Conservation (phyloP, 2,329 filamentous ascomycete species). For the Cercospora zeina region DNA sequence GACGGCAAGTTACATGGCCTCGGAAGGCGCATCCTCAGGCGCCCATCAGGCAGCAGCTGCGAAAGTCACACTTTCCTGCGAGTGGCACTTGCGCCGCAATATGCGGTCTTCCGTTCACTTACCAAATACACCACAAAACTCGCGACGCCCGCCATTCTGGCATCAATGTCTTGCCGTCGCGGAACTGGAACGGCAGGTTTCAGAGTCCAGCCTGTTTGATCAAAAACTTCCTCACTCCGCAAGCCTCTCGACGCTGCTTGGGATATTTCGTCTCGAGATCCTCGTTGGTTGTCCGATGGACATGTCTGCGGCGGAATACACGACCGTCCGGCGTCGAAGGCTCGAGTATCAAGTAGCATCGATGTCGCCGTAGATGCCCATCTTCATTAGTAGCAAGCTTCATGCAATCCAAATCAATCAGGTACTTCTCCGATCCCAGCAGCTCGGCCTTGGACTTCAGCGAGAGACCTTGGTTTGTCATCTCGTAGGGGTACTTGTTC, state of each 20-base stretch:
- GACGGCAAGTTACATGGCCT: background rate
- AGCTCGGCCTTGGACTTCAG: slow-evolving; percentile 5
- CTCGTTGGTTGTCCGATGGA: background rate
- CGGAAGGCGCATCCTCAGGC: background rate
- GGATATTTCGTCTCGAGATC: slow-evolving; percentile 16
- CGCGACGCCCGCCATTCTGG: background rate
- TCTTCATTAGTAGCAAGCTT: background rate
- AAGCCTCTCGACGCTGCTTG: slow-evolving; percentile 1
- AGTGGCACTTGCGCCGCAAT: background rate
- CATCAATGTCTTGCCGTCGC: too few species aligned
- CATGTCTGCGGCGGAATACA: slow-evolving; percentile 12
- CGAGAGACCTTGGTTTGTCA: slow-evolving; percentile 18
- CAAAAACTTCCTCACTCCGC: slow-evolving; percentile 16
- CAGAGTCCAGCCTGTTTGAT: slow-evolving; percentile 16
- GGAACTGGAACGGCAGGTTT: background rate
- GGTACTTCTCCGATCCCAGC: slow-evolving; percentile 15
- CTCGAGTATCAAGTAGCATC: slow-evolving; percentile 19
- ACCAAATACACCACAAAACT: background rate
- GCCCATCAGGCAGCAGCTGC: background rate
- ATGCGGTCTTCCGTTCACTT: background rate
- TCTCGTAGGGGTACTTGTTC: slow-evolving; percentile 19
- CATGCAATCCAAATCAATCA: slow-evolving; percentile 20
- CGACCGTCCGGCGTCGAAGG: slow-evolving; percentile 2
- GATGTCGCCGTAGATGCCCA: background rate
- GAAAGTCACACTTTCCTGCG: background rate